Conservation (phyloP, 2,329 filamentous ascomycete species). For the Diplocarpon mali region DNA sequence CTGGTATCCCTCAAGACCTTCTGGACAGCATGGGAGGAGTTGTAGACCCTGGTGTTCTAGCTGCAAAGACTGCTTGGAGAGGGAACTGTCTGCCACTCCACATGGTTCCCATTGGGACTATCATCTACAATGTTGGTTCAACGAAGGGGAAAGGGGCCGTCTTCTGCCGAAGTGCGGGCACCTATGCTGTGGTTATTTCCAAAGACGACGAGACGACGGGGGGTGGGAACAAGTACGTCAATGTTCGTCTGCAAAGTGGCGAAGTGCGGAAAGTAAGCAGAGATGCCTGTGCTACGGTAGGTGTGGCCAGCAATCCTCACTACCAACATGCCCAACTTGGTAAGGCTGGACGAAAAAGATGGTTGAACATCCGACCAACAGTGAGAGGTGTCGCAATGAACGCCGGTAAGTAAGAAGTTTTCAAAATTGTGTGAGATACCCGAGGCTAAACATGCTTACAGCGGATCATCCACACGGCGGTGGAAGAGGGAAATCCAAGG, state of each 20-base stretch:
- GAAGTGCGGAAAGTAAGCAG: slow-evolving; percentile 83
- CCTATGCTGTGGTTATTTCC: slow-evolving; percentile 76
- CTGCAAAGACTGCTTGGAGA: slow-evolving; percentile 84
- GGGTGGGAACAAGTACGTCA: slow-evolving; percentile 64
- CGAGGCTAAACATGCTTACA: slow-evolving; percentile 27
- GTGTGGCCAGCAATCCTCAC: slow-evolving; percentile 85
- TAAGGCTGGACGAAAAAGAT: slow-evolving; percentile 87
- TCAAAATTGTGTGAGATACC: slow-evolving; percentile 10
- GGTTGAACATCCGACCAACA: slow-evolving; percentile 88
- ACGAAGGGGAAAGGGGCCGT: slow-evolving; percentile 64
- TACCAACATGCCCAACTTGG: slow-evolving; percentile 85
- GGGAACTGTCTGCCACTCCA: slow-evolving; percentile 93
- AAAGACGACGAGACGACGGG: slow-evolving; percentile 69
- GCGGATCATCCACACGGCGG: slow-evolving; percentile 97
- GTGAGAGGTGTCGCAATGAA: slow-evolving; percentile 99
- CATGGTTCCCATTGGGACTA: slow-evolving; percentile 91
- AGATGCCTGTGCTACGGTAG: slow-evolving; percentile 89
- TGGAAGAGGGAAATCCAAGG: slow-evolving; percentile 98
- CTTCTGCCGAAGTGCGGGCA: slow-evolving; percentile 91
- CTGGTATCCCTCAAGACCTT: slow-evolving; percentile 78
- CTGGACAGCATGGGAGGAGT: slow-evolving; percentile 86
- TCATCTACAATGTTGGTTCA: slow-evolving; percentile 82
- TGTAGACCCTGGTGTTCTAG: slow-evolving; percentile 90
- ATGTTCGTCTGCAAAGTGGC: slow-evolving; percentile 79
- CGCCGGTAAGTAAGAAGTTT: slow-evolving; percentile 48